These are phyloP conservation scores for Lasiosphaeris hirsuta DNA, from an alignment of 495 filamentous ascomycete genomes.

Conservation along the genomic window DNA sequence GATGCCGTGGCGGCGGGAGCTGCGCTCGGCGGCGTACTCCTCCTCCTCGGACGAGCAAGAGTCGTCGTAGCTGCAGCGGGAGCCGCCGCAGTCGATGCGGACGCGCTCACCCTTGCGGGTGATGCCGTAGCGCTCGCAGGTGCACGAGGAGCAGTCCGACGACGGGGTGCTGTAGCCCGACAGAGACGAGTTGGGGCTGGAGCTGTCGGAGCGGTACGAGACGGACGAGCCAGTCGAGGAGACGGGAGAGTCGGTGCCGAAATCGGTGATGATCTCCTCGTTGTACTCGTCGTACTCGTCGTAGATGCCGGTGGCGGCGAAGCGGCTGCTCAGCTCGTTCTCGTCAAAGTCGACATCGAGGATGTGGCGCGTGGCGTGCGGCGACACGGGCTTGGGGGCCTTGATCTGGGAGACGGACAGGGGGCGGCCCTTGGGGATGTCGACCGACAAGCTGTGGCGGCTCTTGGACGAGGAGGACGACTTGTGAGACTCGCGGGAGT, in stretches of 20 bases:
- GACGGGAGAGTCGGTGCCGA: constrained; percentile 50
- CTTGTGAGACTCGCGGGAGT: constrained; percentile 26
- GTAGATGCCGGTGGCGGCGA: constrained; percentile 66
- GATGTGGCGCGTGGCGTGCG: constrained; percentile 79
- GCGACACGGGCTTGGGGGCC: constrained; percentile 83
- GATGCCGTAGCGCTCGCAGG: constrained; percentile 93
- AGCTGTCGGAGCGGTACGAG: constrained; percentile 73
- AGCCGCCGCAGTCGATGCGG: constrained; percentile 90
- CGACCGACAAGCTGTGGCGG: constrained; percentile 39
- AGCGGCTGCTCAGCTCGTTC: constrained; percentile 68
- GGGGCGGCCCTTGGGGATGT: constrained; percentile 81
- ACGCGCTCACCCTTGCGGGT: constrained; percentile 86
- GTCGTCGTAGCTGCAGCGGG: constrained; percentile 74
- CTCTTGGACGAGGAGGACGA: constrained; percentile 32
- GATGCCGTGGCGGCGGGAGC: constrained; percentile 71
- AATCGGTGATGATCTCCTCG: constrained; percentile 55
- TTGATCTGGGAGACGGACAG: constrained; percentile 86
- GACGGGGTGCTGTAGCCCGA: constrained; percentile 63
- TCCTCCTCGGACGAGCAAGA: constrained; percentile 57
- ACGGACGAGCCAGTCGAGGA: constrained; percentile 72
- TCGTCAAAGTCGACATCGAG: constrained; percentile 71
- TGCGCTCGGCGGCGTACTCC: constrained; percentile 50
- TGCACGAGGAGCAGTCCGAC: constrained; percentile 59
- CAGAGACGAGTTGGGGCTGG: constrained; percentile 67
- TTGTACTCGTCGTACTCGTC: constrained; percentile 69